phyloP scores from a whole-genome alignment of 495 filamentous ascomycete species.

The Cercophora newfieldiana region DNA sequence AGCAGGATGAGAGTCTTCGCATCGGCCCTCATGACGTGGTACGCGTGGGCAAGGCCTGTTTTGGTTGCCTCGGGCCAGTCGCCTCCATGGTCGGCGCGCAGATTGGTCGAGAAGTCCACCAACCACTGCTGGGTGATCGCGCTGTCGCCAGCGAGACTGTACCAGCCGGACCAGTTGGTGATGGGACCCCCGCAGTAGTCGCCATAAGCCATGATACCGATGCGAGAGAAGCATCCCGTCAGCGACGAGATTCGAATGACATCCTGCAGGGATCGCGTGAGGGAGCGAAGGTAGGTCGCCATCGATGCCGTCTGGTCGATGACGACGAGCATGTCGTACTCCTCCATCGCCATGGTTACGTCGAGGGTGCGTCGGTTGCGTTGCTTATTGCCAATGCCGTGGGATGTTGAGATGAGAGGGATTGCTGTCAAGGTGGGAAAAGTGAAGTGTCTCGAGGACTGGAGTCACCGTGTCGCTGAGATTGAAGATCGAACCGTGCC shows the following conservation, averaged over 20 bases:
- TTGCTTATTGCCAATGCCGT: too few relatives aligned
- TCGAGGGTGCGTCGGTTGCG: too few relatives aligned
- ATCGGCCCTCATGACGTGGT: conserved; percentile 44
- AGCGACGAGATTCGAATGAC: conserved; percentile 47
- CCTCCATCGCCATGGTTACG: conserved; percentile 16
- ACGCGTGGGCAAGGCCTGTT: conserved; percentile 45
- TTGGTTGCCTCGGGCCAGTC: conserved; percentile 48
- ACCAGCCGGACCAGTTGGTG: conserved; percentile 48
- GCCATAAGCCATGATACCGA: conserved; percentile 47
- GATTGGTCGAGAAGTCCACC: conserved; percentile 19
- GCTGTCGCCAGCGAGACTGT: conserved; percentile 10
- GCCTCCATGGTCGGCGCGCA: conserved; percentile 23
- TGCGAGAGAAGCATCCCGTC: conserved; percentile 46
- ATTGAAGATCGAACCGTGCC: too few relatives aligned
- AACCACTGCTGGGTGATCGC: conserved; percentile 20
- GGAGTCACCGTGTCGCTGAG: too few relatives aligned
- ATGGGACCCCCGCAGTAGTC: conserved; percentile 40
- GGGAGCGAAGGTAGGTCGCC: conserved; percentile 38
- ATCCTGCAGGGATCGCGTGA: conserved; percentile 44
- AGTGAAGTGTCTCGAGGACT: too few relatives aligned
- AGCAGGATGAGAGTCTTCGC: conserved; percentile 48
- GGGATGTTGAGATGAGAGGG: not conserved
- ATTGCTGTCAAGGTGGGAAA: not conserved
- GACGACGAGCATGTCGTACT: conserved; percentile 41
- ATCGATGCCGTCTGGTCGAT: conserved; percentile 50